Conservation (phyloP, 495 filamentous ascomycete species). For the Rostrohypoxylon terebratum region DNA sequence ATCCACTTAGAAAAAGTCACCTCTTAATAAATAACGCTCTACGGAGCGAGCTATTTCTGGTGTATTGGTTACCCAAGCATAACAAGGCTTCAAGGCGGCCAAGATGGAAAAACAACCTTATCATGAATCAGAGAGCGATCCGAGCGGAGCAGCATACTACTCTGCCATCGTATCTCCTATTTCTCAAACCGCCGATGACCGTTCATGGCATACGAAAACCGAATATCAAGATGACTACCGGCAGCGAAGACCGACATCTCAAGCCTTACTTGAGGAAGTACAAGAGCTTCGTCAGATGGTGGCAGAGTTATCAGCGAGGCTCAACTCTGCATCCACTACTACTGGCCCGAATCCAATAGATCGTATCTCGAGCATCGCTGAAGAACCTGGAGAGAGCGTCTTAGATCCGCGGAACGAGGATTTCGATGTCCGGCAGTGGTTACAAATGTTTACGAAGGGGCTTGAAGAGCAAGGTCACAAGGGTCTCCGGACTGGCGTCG, state of each 20-base stretch:
- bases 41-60: neutral
- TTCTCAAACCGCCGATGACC: neutral
- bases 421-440: slow-evolving; percentile 13
- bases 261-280: slow-evolving; percentile 11
- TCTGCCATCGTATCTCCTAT: neutral
- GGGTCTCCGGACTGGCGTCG: slow-evolving; percentile 8
- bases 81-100: neutral
- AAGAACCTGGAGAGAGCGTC: neutral
- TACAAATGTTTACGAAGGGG: slow-evolving; percentile 12
- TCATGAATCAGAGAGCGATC: slow-evolving; percentile 4
- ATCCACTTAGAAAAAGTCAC: neutral
- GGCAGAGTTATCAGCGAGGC: slow-evolving; percentile 4
- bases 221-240: slow-evolving; percentile 9
- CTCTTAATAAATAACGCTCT: neutral
- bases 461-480: slow-evolving; percentile 13
- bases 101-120: slow-evolving; percentile 1
- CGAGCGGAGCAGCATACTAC: slow-evolving; percentile 1
- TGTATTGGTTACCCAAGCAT: neutral
- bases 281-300: slow-evolving; percentile 19
- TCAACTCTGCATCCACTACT: neutral
- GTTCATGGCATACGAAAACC: slow-evolving; percentile 8
- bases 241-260: slow-evolving; percentile 2
- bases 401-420: neutral
- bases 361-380: neutral
- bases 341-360: neutral